These are phyloP conservation scores for Wickerhamomyces alni DNA, from an alignment of 805 yeast genomes.

Conservation along the genomic window DNA sequence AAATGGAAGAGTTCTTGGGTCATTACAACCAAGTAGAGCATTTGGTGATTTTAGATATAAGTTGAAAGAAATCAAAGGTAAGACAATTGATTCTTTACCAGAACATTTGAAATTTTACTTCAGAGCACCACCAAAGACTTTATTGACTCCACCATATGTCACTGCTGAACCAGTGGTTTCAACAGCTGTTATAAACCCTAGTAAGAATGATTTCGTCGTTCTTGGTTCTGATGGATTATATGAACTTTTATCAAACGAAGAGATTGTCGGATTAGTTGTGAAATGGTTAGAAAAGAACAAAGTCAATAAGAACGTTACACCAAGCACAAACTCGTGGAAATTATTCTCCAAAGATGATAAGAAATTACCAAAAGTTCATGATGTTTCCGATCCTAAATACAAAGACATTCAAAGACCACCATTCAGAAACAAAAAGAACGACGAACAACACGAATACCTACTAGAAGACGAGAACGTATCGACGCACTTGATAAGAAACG, in stretches of 20 bases:
- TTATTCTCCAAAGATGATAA: conserved; percentile 25
- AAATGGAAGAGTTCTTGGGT: conserved; percentile 87
- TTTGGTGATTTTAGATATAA: conserved; percentile 97
- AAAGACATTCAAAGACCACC: conserved; percentile 66
- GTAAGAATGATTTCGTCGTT: conserved; percentile 77
- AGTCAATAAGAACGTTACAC: conserved; percentile 26
- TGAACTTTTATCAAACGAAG: conserved; percentile 88
- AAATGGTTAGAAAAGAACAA: conserved; percentile 84
- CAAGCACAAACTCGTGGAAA: conserved; percentile 13
- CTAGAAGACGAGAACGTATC: conserved; percentile 85
- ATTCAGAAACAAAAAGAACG: conserved; percentile 46
- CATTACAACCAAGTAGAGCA: conserved; percentile 92
- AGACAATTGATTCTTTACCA: conserved; percentile 51
- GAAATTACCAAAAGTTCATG: conserved; percentile 57
- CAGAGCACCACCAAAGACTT: conserved; percentile 61
- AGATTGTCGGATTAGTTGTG: conserved; percentile 86
- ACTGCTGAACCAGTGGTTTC: conserved; percentile 94
- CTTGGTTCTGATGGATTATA: conserved; percentile 93
- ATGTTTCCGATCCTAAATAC: conserved; percentile 51
- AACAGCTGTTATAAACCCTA: conserved; percentile 66
- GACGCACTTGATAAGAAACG: conserved; percentile 91
- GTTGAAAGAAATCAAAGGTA: conserved; percentile 50
- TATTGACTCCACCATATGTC: conserved; percentile 91
- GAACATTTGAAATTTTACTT: conserved; percentile 79
- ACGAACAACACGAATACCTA: conserved; percentile 36